Evolutionary conservation across 108 stramenopile genomes (phyloP).

Genomic region (Nannochloropsis gaditana): DNA sequence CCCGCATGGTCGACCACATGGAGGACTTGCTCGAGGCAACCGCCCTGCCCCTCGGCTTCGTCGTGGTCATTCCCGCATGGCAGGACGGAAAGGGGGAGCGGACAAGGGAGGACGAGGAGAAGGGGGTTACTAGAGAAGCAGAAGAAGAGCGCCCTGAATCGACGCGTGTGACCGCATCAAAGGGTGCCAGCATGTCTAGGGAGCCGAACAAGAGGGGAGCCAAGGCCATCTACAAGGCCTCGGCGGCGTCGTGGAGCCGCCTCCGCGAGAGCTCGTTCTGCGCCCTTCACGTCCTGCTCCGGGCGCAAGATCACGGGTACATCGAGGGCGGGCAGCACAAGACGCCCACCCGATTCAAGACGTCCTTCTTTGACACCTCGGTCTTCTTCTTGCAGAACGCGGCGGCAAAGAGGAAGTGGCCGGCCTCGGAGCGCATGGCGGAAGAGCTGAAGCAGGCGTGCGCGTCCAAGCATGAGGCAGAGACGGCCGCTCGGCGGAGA

Average conservation of each 20-base stretch:
- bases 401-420: constrained; percentile 44
- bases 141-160: background rate
- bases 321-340: constrained; percentile 72
- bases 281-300: constrained; percentile 59
- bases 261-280: constrained; percentile 56
- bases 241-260: constrained; percentile 57
- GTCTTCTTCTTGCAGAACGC: constrained; percentile 70
- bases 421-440: background rate
- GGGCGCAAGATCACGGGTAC: constrained; percentile 65
- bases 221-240: constrained; percentile 26
- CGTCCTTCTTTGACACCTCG: constrained; percentile 73
- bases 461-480: background rate
- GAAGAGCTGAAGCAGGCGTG: constrained; percentile 1
- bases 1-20: constrained; percentile 61
- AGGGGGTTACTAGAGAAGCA: background rate
- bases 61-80: constrained; percentile 83
- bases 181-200: background rate
- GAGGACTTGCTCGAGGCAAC: constrained; percentile 38
- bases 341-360: constrained; percentile 52
- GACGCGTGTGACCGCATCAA: background rate
- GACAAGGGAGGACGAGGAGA: background rate
- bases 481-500: background rate
- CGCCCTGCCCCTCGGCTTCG: constrained; percentile 61
- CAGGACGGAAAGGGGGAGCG: constrained; percentile 50
- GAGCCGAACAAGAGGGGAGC: background rate